Evolutionary conservation across 1,139 yeast species (phyloP).

Genomic region (Blastobotrys aristatus): DNA sequence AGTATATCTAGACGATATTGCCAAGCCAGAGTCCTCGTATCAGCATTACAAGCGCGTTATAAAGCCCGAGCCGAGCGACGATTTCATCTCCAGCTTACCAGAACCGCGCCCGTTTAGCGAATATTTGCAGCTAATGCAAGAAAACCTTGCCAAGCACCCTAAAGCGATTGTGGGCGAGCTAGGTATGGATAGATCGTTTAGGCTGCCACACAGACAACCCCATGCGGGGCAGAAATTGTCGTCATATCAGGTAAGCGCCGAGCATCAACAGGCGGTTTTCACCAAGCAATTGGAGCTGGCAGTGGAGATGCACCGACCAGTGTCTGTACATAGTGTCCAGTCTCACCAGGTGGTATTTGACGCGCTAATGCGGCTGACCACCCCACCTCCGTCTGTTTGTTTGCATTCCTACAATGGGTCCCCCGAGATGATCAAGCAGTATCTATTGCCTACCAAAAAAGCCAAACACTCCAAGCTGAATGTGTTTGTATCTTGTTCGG

Average conservation of each 20-base stretch:
- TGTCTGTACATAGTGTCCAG: slow-evolving; percentile 82
- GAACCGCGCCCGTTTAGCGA: slow-evolving; percentile 47
- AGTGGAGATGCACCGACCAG: slow-evolving; percentile 41
- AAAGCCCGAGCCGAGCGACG: slow-evolving; percentile 37
- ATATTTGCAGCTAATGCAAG: slow-evolving; percentile 37
- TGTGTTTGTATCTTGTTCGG: slow-evolving; percentile 51
- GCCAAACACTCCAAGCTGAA: slow-evolving; percentile 20
- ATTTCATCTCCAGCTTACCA: slow-evolving; percentile 52
- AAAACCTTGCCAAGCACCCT: slow-evolving; percentile 29
- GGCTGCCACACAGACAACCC: slow-evolving; percentile 45
- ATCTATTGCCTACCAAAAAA: slow-evolving; percentile 49
- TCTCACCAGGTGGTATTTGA: slow-evolving; percentile 61
- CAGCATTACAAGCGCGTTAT: slow-evolving; percentile 56
- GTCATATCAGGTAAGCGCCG: slow-evolving; percentile 48
- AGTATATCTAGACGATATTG: slow-evolving; percentile 36
- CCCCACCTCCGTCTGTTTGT: slow-evolving; percentile 41
- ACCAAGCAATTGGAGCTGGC: slow-evolving; percentile 53
- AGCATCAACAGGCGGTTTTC: slow-evolving; percentile 60
- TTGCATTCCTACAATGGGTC: slow-evolving; percentile 90
- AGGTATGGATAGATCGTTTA: slow-evolving; percentile 75
- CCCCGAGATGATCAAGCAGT: slow-evolving; percentile 41
- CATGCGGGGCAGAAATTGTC: slow-evolving; percentile 33
- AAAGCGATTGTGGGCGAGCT: slow-evolving; percentile 66
- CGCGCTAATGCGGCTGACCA: slow-evolving; percentile 28
- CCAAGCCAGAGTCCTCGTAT: slow-evolving; percentile 22